Base-by-base conservation (phyloP, 345 rosid genomes). In the Camelina hispida region DNA sequence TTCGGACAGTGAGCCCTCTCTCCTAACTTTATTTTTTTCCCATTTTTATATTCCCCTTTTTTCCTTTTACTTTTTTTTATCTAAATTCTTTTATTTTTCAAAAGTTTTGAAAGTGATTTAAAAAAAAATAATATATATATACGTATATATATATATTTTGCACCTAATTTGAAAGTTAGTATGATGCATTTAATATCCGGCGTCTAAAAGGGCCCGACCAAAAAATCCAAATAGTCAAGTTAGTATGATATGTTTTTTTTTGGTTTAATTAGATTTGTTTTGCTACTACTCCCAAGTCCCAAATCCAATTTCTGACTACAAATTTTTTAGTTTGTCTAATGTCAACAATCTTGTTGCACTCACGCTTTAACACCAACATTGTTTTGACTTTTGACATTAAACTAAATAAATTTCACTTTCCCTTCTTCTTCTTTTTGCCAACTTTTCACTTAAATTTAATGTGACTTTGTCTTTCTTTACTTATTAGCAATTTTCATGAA, bases 1-100 rank as follows among this genome's bases (percentile, higher is more conserved):
- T 73, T 78, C 18, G 81, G 70, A 72, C 78, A 73, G 74, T 78
- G 81, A 78, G 81, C 78, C 74, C 40, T 73, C 81, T 67, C 74
- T 78, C 81, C 81, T 59, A 44, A 53, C 74, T 78, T 78, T 78
- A 60, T 60, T 60, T 78, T 43, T 40, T 78, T 35, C 10, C 73
- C 40, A 35, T 67, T 64, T 62, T 34, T 66, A 66, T 73, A 59
- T 71, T 58, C 47, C 14, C 51, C 68, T 66, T 67, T 72, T 67
- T 66, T 7, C 8, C 30, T 17, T 59, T 59, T 20, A 40, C 42
- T 55, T 63, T 43, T 25, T 3, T 28, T 61, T 13, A 25, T 63
- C 42, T 56, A 50, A 66, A 57, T 68, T 42, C 20, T 51, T 59
- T 62, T 66, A 4, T n/a, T 22, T 7, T 55, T 7, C 6, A 48